A percentile compares a stretch with the other conserved stretches of the same genome.
Conservation (phyloP, 1,284 basidiomycete species). For the Cryptococcus jaspeensis region DNA sequence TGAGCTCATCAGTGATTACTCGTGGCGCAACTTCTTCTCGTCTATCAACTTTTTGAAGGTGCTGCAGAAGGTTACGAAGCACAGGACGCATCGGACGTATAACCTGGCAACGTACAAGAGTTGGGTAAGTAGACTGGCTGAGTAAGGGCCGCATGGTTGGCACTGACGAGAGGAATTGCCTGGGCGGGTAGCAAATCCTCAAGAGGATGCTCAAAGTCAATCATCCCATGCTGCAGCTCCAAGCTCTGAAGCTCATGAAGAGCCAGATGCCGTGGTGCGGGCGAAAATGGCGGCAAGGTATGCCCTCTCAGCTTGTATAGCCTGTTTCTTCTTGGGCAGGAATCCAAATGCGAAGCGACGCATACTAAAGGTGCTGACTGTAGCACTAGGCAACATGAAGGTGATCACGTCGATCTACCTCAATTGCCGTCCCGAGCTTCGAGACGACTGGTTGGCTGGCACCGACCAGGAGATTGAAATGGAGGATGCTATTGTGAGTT, state of each 20-base stretch:
- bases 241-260: conserved; percentile 97
- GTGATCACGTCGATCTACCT: conserved; percentile 98
- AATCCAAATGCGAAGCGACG: conserved; percentile 3
- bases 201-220: conserved; percentile 92
- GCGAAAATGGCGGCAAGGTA: conserved; percentile 96
- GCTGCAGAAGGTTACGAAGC: conserved; percentile 96
- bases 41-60: conserved; percentile 98
- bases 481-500: conserved; percentile 54
- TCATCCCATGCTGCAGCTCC: conserved; percentile 90
- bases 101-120: conserved; percentile 98
- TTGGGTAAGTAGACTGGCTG: conserved; percentile 61
- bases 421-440: conserved; percentile 90
- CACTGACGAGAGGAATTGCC: neutral
- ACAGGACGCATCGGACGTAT: conserved; percentile 88
- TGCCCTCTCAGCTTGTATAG: conserved; percentile 32
- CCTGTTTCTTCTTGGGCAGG: conserved; percentile 1
- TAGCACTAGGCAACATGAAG: conserved; percentile 86
- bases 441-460: conserved; percentile 96
- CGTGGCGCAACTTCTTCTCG: conserved; percentile 97
- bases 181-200: conserved; percentile 71
- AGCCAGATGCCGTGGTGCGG: conserved; percentile 98
- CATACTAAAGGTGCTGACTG: conserved; percentile 1
- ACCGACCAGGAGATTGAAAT: conserved; percentile 87
- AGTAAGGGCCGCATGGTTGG: neutral
- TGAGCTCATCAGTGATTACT: conserved; percentile 88